These are phyloP conservation scores for Cyberlindnera nakhonratchasimensis DNA, from an alignment of 805 yeast genomes.

Conservation along the genomic window DNA sequence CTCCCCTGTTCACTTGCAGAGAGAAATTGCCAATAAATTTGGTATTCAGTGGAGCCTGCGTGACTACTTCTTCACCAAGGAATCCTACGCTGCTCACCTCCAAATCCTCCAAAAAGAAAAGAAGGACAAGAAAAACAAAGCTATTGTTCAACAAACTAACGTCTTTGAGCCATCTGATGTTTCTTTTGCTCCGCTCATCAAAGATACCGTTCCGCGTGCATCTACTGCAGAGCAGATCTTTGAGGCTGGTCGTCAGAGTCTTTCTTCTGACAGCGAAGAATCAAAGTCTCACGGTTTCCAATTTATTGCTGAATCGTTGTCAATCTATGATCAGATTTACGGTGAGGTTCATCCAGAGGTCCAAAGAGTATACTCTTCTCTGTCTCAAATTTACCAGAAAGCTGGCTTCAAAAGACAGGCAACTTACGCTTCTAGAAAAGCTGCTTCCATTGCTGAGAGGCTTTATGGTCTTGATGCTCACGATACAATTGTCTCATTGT, in stretches of 20 bases:
- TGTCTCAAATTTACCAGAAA: constrained; percentile 67
- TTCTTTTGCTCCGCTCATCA: constrained; percentile 70
- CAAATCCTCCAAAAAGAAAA: constrained; percentile 34
- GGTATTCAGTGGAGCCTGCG: constrained; percentile 80
- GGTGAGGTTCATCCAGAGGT: constrained; percentile 80
- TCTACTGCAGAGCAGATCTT: constrained; percentile 70
- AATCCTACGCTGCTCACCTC: constrained; percentile 23
- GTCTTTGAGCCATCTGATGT: constrained; percentile 62
- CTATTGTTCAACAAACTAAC: constrained; percentile 24
- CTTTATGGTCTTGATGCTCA: constrained; percentile 75
- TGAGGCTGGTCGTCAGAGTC: constrained; percentile 48
- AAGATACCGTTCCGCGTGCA: constrained; percentile 65
- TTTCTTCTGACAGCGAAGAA: constrained; percentile 19
- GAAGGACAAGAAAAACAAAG: constrained; percentile 26
- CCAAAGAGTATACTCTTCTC: constrained; percentile 60
- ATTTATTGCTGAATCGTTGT: constrained; percentile 64
- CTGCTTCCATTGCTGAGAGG: constrained; percentile 76
- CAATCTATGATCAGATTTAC: constrained; percentile 76
- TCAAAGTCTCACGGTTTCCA: constrained; percentile 57
- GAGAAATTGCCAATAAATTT: constrained; percentile 69
- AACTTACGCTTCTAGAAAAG: constrained; percentile 58
- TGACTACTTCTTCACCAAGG: constrained; percentile 38
- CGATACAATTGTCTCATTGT: constrained; percentile 67
- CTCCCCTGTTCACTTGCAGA: constrained; percentile 45
- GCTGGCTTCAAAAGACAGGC: constrained; percentile 57